A percentile compares a stretch with the other conserved stretches of the same genome.
phyloP scores from a whole-genome alignment of 2,329 filamentous ascomycete species.

The Penicillium sp. region DNA sequence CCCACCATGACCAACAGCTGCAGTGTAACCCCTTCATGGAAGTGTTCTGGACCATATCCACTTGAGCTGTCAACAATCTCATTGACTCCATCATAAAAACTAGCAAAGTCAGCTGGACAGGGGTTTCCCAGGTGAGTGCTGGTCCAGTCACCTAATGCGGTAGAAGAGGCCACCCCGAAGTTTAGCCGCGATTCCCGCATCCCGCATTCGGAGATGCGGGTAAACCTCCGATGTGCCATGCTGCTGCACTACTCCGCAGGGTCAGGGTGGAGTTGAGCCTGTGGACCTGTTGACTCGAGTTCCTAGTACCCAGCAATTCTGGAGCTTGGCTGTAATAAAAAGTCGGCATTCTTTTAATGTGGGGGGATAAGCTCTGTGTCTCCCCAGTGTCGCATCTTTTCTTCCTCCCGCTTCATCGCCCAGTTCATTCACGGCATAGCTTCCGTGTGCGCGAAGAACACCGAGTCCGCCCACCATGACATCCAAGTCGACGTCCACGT shows the following conservation, averaged over 20 bases:
- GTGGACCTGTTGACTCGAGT: background rate
- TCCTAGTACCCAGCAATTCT: background rate
- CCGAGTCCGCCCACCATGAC: slow-evolving; percentile 14
- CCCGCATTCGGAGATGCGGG: slow-evolving; percentile 1
- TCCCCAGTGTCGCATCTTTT: background rate
- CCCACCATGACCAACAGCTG: too few species aligned
- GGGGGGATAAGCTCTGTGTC: background rate
- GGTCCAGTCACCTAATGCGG: background rate
- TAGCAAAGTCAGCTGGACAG: background rate
- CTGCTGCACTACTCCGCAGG: slow-evolving; percentile 5
- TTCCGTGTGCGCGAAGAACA: background rate
- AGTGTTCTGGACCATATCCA: background rate
- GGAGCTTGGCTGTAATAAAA: background rate
- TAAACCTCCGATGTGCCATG: slow-evolving; percentile 9
- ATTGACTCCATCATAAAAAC: background rate
- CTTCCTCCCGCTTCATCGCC: background rate
- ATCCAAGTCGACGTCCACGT: slow-evolving; percentile 12
- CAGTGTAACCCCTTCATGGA: too few species aligned
- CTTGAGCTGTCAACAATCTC: background rate
- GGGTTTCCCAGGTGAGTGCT: background rate
- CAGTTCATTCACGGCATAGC: background rate
- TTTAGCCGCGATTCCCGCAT: background rate
- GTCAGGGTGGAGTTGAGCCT: background rate
- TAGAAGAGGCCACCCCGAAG: background rate
- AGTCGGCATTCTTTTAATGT: background rate